Evolutionary conservation across 768 basidiomycete genomes (phyloP).

Genomic region (Leccinum disarticulatum): DNA sequence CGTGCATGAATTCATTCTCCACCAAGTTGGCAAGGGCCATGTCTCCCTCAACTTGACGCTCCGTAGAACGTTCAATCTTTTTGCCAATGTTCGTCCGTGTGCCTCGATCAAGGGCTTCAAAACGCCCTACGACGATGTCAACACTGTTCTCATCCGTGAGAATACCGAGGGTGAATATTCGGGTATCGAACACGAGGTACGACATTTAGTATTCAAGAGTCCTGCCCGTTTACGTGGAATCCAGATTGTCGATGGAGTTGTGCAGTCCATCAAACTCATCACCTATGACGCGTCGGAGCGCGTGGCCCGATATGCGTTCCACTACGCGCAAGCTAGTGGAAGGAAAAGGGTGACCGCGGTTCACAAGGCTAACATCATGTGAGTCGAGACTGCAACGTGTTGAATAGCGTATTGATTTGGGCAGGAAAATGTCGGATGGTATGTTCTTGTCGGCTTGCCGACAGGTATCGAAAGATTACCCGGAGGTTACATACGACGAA

Average conservation of each 20-base stretch:
- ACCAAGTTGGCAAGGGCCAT: conserved; percentile 93
- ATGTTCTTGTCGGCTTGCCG: conserved; percentile 99
- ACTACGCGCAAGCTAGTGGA: conserved; percentile 89
- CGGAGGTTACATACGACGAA: conserved; percentile 91
- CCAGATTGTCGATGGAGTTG: conserved; percentile 95
- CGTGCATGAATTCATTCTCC: conserved; percentile 14
- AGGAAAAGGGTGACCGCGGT: conserved; percentile 95
- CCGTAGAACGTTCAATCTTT: conserved; percentile 95
- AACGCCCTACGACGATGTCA: conserved; percentile 97
- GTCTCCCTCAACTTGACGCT: conserved; percentile 97
- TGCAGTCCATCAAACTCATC: conserved; percentile 99
- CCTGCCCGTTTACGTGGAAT: conserved; percentile 14
- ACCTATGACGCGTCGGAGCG: conserved; percentile 99
- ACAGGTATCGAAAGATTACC: conserved; percentile 94
- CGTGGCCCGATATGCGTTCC: conserved; percentile 97
- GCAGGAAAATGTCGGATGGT: conserved; percentile 99
- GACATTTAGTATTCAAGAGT: conserved; percentile 12
- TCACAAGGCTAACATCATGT: conserved; percentile 99
- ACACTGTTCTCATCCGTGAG: conserved; percentile 97
- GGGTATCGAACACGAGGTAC: conserved; percentile 97
- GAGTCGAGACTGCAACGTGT: conserved; percentile 28
- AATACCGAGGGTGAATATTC: conserved; percentile 99
- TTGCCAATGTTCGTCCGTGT: conserved; percentile 98
- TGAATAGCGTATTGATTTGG: conserved; percentile 15
- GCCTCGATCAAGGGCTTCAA: conserved; percentile 95